phyloP scores from a whole-genome alignment of 768 basidiomycete species.

The Agrocybe pediades region DNA sequence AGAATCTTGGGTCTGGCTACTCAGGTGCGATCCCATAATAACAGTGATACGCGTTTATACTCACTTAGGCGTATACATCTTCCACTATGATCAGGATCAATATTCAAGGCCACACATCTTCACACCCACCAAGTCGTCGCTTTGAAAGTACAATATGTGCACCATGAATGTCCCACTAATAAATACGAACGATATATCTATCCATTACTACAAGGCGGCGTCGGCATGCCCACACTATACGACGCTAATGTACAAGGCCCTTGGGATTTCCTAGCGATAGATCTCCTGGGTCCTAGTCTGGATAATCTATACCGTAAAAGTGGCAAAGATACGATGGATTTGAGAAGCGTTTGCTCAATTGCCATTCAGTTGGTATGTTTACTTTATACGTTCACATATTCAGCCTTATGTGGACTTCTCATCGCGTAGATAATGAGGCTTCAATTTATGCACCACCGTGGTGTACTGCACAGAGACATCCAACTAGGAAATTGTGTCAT shows the following conservation, averaged over 20 bases:
- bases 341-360: constrained; percentile 72
- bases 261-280: constrained; percentile 79
- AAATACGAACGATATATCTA: constrained; percentile 70
- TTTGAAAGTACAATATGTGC: constrained; percentile 68
- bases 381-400: neutral
- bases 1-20: constrained; percentile 70
- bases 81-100: constrained; percentile 51
- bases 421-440: constrained; percentile 61
- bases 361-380: constrained; percentile 74
- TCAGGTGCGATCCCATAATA: constrained; percentile 48
- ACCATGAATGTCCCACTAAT: constrained; percentile 80
- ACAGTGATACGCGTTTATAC: constrained; percentile 14
- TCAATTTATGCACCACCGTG: constrained; percentile 75
- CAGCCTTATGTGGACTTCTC: neutral
- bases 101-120: constrained; percentile 63
- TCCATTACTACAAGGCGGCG: constrained; percentile 68
- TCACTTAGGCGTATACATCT: neutral
- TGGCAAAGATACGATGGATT: constrained; percentile 61
- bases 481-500: constrained; percentile 78
- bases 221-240: constrained; percentile 75
- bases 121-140: constrained; percentile 64
- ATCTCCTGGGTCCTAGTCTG: constrained; percentile 70
- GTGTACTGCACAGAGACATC: constrained; percentile 76
- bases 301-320: constrained; percentile 60
- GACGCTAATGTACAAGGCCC: constrained; percentile 56